Base-by-base conservation (phyloP, 805 yeast genomes). In the Candida chauliodis region DNA sequence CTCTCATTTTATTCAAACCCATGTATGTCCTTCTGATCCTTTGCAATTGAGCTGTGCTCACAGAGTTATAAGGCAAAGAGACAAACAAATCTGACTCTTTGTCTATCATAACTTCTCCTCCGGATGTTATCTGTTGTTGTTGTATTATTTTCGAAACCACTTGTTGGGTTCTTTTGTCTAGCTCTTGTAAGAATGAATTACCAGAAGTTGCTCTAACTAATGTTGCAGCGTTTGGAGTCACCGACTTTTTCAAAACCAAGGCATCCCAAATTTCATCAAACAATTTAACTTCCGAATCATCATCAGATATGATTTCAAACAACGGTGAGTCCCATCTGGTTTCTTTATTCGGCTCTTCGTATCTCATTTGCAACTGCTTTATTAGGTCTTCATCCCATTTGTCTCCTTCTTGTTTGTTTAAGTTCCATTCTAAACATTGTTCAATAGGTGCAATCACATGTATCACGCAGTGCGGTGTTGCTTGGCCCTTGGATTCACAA, bases 261-360 rank as follows among this genome's bases (percentile, higher is more conserved):
- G 79, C 73, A 34, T 72, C 72, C 80, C 83, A 80, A 2, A 93
- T 73, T 13, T 78, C 84, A 1, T 81, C 83, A 15, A 82, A 58
- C 0, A 89, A 85, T 18, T 81, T 52, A 2, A 59, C 61, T 11
- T 65, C 66, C 22, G 81, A 81, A 9, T 54, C 59, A 29, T 57
- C 51, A 35, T 75, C 78, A 50, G 67, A 73, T 3, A 79, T 74
- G 1, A 90, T 60, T 0, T 87, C 78, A 53, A 89, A 81, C 44
- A 91, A 63, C 5, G 99, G 99, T 3, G 95, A 79, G 54, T 93
- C 99, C 99, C 99, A 93, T 43, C 96, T 66, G 19, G 82, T 77
- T 51, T 77, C 76, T 22, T 80, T 79, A 54, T 87, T 84, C 0
- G 99, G 99, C 56, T 93, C 99, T 60, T 93, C 99, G 54, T 81